These are phyloP conservation scores for Sclerotinia sclerotiorum DNA, from an alignment of 2,329 filamentous ascomycete species.

Conservation along the genomic window DNA sequence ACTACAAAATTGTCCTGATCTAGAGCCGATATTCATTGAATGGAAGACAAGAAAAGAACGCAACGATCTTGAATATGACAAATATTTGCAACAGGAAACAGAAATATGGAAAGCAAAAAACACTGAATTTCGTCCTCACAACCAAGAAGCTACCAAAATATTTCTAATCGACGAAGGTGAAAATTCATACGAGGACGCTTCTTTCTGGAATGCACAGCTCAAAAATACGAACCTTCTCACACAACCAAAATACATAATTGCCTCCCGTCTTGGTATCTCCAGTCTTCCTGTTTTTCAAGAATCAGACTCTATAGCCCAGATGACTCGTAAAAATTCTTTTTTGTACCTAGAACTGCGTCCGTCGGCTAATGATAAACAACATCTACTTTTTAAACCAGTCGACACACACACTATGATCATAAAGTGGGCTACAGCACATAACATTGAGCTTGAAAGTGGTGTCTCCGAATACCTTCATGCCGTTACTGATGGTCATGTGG, in stretches of 20 bases:
- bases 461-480: neutral
- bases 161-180: neutral
- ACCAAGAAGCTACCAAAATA: neutral
- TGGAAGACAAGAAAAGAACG: neutral
- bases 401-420: neutral
- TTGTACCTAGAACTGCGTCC: too few relatives aligned
- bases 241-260: neutral
- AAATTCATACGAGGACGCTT: neutral
- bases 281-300: neutral
- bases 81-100: neutral
- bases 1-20: neutral
- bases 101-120: neutral
- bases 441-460: neutral
- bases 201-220: neutral
- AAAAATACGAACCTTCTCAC: neutral
- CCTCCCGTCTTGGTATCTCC: neutral
- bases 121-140: neutral
- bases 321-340: too few relatives aligned
- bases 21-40: neutral
- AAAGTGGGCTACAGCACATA: neutral
- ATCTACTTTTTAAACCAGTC: neutral
- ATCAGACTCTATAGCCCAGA: too few relatives aligned
- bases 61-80: neutral
- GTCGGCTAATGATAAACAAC: too few relatives aligned
- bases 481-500: neutral